These are phyloP conservation scores for Cryptococcus hybrid DNA, from an alignment of 1,284 basidiomycete genomes.

Conservation along the genomic window DNA sequence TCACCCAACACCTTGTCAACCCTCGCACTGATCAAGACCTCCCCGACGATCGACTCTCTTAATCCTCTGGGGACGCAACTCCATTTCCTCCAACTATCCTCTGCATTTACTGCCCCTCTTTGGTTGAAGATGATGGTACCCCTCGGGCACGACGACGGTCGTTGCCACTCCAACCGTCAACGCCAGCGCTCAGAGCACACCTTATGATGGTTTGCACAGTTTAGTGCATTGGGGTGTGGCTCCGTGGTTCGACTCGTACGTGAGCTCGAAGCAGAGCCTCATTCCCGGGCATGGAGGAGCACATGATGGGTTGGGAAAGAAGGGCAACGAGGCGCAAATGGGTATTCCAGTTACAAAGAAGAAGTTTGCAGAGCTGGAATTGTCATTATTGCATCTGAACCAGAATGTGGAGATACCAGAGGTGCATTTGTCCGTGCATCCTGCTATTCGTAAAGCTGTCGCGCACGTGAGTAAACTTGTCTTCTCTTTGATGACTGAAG, in stretches of 20 bases:
- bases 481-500: background rate
- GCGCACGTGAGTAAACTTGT: constrained; percentile 57
- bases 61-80: constrained; percentile 80
- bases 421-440: constrained; percentile 89
- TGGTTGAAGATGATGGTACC: constrained; percentile 26
- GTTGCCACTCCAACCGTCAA: constrained; percentile 37
- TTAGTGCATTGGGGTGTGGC: constrained; percentile 95
- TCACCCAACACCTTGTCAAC: constrained; percentile 77
- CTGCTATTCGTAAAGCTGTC: constrained; percentile 82
- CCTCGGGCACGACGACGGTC: constrained; percentile 32
- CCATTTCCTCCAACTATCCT: constrained; percentile 82
- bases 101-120: constrained; percentile 18
- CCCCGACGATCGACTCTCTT: constrained; percentile 73
- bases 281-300: constrained; percentile 67
- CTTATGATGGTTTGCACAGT: constrained; percentile 95
- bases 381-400: constrained; percentile 93
- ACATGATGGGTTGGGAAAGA: constrained; percentile 63
- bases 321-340: constrained; percentile 52
- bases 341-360: constrained; percentile 98
- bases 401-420: constrained; percentile 99
- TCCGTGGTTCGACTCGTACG: constrained; percentile 97
- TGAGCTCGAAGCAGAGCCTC: constrained; percentile 53
- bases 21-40: constrained; percentile 91
- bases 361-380: constrained; percentile 96
- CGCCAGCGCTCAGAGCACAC: constrained; percentile 53